Conservation (phyloP, 1,284 basidiomycete species). For the Papiliotrema fonsecae region DNA sequence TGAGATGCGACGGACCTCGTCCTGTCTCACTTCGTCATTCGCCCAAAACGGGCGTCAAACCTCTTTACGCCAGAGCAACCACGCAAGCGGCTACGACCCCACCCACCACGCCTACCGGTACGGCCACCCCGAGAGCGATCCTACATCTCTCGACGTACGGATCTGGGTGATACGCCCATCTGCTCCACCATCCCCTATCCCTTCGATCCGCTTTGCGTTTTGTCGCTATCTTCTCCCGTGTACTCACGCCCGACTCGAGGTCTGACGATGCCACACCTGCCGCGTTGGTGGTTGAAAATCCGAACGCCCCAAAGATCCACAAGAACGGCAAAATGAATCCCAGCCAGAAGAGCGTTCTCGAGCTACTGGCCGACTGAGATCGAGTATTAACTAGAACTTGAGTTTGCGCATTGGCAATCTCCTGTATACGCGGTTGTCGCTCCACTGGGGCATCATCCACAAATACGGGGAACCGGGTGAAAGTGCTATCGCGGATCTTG, state of each 20-base stretch:
- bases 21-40: background rate
- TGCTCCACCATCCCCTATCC: background rate
- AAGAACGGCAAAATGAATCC: slow-evolving; percentile 15
- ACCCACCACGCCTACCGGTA: slow-evolving; percentile 8
- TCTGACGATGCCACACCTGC: too few relatives aligned
- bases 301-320: slow-evolving; percentile 16
- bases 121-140: slow-evolving; percentile 6
- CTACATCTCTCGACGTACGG: slow-evolving; percentile 10
- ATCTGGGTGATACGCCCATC: slow-evolving; percentile 12
- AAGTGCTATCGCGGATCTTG: too few relatives aligned
- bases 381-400: background rate
- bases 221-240: too few relatives aligned
- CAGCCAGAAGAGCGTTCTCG: slow-evolving; percentile 10
- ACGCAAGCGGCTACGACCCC: slow-evolving; percentile 9
- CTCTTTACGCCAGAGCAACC: background rate
- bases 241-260: too few relatives aligned
- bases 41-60: background rate
- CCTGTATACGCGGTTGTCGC: too few relatives aligned
- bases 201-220: too few relatives aligned
- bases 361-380: background rate
- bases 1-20: background rate
- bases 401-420: too few relatives aligned
- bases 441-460: too few relatives aligned
- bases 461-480: too few relatives aligned
- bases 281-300: too few relatives aligned